phyloP scores from a whole-genome alignment of 106 monocot genomes.

The Phalaenopsis equestris region DNA sequence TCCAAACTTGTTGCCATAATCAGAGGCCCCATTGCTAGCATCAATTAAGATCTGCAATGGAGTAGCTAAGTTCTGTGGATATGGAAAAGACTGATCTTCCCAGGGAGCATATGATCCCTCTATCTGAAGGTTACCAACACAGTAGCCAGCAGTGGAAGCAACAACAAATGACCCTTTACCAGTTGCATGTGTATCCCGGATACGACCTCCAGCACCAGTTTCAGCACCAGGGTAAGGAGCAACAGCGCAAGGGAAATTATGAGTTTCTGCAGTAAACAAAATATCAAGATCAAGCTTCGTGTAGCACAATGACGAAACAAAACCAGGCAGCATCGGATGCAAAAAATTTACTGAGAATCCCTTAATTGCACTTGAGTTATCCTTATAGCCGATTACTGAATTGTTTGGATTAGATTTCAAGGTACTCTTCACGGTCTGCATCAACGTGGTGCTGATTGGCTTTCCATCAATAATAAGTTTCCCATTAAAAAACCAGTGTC shows the following conservation, averaged over 20 bases:
- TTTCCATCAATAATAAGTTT: slow-evolving; percentile 75
- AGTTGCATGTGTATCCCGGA: slow-evolving; percentile 94
- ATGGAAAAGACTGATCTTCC: slow-evolving; percentile 72
- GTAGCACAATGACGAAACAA: slow-evolving; percentile 27
- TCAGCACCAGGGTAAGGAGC: slow-evolving; percentile 98
- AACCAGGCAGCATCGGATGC: slow-evolving; percentile 43
- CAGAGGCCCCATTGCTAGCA: slow-evolving; percentile 92
- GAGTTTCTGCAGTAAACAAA: slow-evolving; percentile 90
- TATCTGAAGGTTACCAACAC: slow-evolving; percentile 84
- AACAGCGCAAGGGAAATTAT: slow-evolving; percentile 97
- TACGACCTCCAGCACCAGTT: slow-evolving; percentile 92
- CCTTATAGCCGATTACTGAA: slow-evolving; percentile 95
- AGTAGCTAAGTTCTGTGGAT: slow-evolving; percentile 79
- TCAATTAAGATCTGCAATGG: slow-evolving; percentile 79
- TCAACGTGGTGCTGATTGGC: slow-evolving; percentile 42
- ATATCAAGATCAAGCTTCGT: slow-evolving; percentile 48
- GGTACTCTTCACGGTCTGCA: slow-evolving; percentile 81
- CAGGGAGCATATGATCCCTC: slow-evolving; percentile 81
- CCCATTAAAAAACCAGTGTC: slow-evolving; percentile 97
- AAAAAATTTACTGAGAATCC: slow-evolving; percentile 52
- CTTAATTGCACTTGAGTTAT: slow-evolving; percentile 96
- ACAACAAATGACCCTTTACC: slow-evolving; percentile 89
- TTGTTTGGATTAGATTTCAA: slow-evolving; percentile 77
- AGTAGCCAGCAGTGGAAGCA: slow-evolving; percentile 96
- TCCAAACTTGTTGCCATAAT: slow-evolving; percentile 97